These are phyloP conservation scores for Pichia sp. DNA, from an alignment of 1,139 yeast genomes.

Conservation along the genomic window DNA sequence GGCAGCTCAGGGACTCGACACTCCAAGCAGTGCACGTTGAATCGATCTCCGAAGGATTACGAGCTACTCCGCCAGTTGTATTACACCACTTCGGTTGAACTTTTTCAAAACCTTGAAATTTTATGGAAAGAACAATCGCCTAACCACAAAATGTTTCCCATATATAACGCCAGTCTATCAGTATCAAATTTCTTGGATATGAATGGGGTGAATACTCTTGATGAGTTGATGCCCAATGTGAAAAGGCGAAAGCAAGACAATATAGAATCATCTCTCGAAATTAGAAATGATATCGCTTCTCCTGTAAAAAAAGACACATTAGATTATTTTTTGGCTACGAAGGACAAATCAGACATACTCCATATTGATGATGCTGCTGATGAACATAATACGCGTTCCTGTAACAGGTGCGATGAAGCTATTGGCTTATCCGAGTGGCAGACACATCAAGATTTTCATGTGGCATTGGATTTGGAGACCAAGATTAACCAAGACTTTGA, in stretches of 20 bases:
- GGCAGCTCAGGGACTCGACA: conserved; percentile 26
- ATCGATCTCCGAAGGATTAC: conserved; percentile 38
- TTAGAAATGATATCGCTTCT: not conserved
- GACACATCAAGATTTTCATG: conserved; percentile 34
- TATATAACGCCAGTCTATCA: conserved; percentile 46
- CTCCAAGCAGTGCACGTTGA: conserved; percentile 45
- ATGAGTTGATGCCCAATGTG: conserved; percentile 40
- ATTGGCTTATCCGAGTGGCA: conserved; percentile 20
- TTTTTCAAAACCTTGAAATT: conserved; percentile 38
- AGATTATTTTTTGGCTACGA: not conserved
- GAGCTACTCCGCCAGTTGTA: conserved; percentile 38
- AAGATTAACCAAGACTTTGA: conserved; percentile 19
- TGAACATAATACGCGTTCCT: conserved; percentile 5
- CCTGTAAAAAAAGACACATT: not conserved
- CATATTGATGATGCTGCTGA: not conserved
- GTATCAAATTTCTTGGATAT: conserved; percentile 50
- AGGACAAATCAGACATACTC: not conserved
- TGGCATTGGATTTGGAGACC: conserved; percentile 31
- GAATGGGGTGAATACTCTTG: conserved; percentile 42
- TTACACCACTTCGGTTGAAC: conserved; percentile 37
- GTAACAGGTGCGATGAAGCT: conserved; percentile 25
- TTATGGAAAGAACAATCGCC: conserved; percentile 27
- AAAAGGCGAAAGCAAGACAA: conserved; percentile 14
- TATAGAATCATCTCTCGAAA: conserved; percentile 3
- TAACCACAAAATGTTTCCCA: conserved; percentile 40